Percentiles rank a stretch among this genome's conserved stretches.
phyloP scores from a whole-genome alignment of 257 asterid species.

The Fraxinus pennsylvanica region DNA sequence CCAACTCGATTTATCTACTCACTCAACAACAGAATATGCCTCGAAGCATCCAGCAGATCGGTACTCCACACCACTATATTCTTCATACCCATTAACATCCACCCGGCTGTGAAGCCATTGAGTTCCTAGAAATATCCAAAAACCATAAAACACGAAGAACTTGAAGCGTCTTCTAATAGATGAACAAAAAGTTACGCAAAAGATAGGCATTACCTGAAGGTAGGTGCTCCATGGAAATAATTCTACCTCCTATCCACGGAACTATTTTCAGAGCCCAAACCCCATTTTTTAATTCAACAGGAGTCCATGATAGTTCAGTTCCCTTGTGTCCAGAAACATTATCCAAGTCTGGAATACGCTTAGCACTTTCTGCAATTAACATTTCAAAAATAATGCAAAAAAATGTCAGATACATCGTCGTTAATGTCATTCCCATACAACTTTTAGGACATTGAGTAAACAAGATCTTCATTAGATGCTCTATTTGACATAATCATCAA shows the following conservation, averaged over 20 bases:
- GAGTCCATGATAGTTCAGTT: conserved; percentile 66
- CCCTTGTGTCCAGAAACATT: conserved; percentile 68
- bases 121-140: conserved; percentile 48
- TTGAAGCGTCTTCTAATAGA: neutral
- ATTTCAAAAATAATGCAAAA: neutral
- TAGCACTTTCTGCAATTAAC: conserved; percentile 61
- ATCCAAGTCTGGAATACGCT: conserved; percentile 65
- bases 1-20: conserved; percentile 32
- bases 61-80: conserved; percentile 79
- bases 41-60: conserved; percentile 92
- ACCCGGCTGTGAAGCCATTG: conserved; percentile 98
- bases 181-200: conserved; percentile 17
- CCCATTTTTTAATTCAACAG: conserved; percentile 73
- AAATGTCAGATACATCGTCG: neutral
- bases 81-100: conserved; percentile 87
- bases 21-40: conserved; percentile 83
- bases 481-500: neutral
- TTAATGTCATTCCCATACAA: neutral
- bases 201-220: conserved; percentile 64
- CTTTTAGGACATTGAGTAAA: neutral
- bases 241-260: conserved; percentile 97
- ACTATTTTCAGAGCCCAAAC: conserved; percentile 88
- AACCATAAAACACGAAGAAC: neutral
- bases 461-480: conserved; percentile 11
- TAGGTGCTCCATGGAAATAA: conserved; percentile 86